Percentiles rank a stretch among this genome's conserved stretches.
Conservation (phyloP, 352 stramenopile genomes). For the Globisporangium heterothallicum region DNA sequence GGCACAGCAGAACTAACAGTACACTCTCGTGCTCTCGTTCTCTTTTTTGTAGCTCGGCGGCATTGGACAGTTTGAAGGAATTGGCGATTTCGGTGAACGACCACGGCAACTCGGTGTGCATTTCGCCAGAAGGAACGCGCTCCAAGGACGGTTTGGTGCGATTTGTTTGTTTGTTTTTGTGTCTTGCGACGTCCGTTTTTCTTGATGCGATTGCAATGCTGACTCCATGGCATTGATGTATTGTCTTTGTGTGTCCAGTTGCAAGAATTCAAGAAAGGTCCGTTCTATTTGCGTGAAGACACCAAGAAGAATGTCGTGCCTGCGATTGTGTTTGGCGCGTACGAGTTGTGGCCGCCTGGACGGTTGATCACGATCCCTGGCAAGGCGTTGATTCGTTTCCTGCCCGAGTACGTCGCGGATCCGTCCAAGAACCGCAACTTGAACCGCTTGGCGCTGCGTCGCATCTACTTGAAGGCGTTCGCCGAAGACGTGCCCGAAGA, state of each 20-base stretch:
- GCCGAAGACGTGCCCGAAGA: constrained; percentile 66
- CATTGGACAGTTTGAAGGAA: constrained; percentile 64
- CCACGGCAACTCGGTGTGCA: constrained; percentile 67
- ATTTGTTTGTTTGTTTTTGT: neutral
- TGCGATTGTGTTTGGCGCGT: constrained; percentile 73
- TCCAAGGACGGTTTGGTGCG: constrained; percentile 69
- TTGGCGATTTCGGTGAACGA: constrained; percentile 66
- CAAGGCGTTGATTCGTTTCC: constrained; percentile 69
- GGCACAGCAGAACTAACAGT: no score
- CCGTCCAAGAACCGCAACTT: constrained; percentile 69
- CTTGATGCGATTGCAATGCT: no score
- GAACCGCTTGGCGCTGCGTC: constrained; percentile 74
- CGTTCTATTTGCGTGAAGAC: constrained; percentile 80
- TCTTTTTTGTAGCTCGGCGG: constrained; percentile 29
- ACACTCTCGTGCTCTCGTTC: no score
- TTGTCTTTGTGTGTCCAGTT: constrained; percentile 29
- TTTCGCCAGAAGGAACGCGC: constrained; percentile 79
- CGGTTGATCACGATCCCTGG: constrained; percentile 68
- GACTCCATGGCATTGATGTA: no score
- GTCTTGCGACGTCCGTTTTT: neutral
- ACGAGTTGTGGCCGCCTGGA: constrained; percentile 74
- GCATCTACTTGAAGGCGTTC: constrained; percentile 73
- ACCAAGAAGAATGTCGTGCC: constrained; percentile 81
- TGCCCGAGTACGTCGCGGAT: constrained; percentile 66
- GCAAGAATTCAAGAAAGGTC: constrained; percentile 85